These are phyloP conservation scores for Tulasnella sp. DNA, from an alignment of 768 basidiomycete genomes.

Conservation along the genomic window DNA sequence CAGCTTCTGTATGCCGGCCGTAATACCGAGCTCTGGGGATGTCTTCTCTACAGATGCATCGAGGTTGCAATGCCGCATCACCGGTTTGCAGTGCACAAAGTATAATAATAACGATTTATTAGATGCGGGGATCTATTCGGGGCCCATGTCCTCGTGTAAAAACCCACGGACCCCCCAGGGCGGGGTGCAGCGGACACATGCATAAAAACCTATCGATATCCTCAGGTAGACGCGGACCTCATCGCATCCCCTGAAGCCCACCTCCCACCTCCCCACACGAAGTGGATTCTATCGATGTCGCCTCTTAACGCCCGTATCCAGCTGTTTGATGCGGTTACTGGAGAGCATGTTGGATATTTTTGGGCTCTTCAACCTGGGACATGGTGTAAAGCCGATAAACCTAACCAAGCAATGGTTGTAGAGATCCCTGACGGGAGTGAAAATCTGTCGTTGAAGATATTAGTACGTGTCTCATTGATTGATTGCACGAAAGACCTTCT, in stretches of 20 bases:
- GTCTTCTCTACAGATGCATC: not conserved
- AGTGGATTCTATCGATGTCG: not conserved
- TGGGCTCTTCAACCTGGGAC: not conserved
- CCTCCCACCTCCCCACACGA: not conserved
- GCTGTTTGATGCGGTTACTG: not conserved
- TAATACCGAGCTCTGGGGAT: not conserved
- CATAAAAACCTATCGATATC: too few relatives aligned
- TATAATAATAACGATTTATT: too few relatives aligned
- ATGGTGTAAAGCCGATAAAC: not conserved
- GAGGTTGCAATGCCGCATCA: not conserved
- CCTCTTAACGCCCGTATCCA: not conserved
- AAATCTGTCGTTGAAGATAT: not conserved
- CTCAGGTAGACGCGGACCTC: too few relatives aligned
- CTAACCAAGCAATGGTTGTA: not conserved
- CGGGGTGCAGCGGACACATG: too few relatives aligned
- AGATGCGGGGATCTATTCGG: too few relatives aligned
- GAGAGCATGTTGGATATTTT: not conserved
- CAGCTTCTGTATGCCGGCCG: too few relatives aligned
- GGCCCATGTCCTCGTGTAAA: too few relatives aligned
- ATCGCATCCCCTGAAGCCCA: too few relatives aligned
- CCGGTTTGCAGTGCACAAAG: too few relatives aligned
- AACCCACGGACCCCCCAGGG: too few relatives aligned
- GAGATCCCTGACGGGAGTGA: not conserved
- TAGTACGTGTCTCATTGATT: not conserved
- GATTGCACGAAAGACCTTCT: not conserved